Percentiles rank a stretch among this genome's conserved stretches.
These are phyloP conservation scores for Zygoascus sp. DNA, from an alignment of 1,139 yeast species.

Conservation along the genomic window DNA sequence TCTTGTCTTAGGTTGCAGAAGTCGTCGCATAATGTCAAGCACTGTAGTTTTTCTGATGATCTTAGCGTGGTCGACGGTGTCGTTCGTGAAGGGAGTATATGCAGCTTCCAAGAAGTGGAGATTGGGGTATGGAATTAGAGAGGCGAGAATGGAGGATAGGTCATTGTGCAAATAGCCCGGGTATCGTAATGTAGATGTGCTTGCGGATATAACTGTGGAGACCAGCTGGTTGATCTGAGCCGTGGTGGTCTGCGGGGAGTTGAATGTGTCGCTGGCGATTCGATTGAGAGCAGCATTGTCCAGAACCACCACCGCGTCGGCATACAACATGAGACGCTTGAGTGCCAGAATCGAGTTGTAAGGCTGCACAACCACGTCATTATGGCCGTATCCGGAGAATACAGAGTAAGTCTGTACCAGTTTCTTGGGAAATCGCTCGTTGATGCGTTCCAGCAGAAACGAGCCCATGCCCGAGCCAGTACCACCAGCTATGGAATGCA, in stretches of 20 bases:
- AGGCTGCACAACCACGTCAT: constrained; percentile 97
- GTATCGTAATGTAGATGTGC: constrained; percentile 82
- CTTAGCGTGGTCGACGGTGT: constrained; percentile 53
- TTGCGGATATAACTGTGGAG: constrained; percentile 75
- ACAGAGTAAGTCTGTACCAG: constrained; percentile 80
- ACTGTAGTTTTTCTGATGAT: constrained; percentile 70
- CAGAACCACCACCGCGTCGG: constrained; percentile 82
- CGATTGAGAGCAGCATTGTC: constrained; percentile 82
- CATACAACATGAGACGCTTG: constrained; percentile 71
- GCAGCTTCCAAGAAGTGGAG: constrained; percentile 83
- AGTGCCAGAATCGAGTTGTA: constrained; percentile 83
- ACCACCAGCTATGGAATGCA: constrained; percentile 98
- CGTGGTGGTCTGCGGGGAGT: constrained; percentile 46
- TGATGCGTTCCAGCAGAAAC: constrained; percentile 64
- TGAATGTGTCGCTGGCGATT: constrained; percentile 53
- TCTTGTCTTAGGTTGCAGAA: constrained; percentile 72
- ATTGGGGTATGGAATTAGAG: constrained; percentile 84
- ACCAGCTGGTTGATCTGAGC: constrained; percentile 81
- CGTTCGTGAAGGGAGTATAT: constrained; percentile 78
- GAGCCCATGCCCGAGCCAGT: constrained; percentile 97
- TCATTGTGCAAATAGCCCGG: constrained; percentile 93
- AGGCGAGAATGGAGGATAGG: constrained; percentile 73
- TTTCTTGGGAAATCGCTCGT: constrained; percentile 80
- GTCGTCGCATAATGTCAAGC: constrained; percentile 77
- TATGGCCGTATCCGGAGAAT: constrained; percentile 61